Evolutionary conservation across 2,329 filamentous ascomycete species (phyloP), one percentile per base, ranked within the genome.

Genomic region (Blastomyces parvus): DNA sequence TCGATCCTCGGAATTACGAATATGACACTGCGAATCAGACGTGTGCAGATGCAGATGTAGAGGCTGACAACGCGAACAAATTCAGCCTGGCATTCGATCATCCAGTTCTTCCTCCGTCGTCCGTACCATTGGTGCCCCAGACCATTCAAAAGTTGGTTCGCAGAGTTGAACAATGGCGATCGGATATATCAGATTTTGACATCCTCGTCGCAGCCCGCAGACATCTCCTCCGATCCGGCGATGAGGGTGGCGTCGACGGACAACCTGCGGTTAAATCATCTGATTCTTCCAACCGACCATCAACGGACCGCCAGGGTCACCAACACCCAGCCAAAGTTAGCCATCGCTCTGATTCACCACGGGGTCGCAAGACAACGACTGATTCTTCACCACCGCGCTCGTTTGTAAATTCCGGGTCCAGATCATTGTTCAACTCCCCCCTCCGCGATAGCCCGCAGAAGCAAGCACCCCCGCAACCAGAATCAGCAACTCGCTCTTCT

Each of bases 141-240:
- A 78, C 86, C 27, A 74, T 92, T 0, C 82, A 85, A 66, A 76
- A 74, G 7, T 80, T 92, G 0, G 81, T 84, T 13, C 81, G 84
- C 30, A 85, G 90, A 70, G 82, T 89, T 14, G 74, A 79, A 17
- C 77, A 77, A 0, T 91, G 88, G 77, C 83, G 85, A 61, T 78
- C 79, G 57, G 82, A 84, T 6, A 82, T 92, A 7, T 84, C 88
- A 0, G 84, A 89, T 46, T 92, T 91, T 70, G 86, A 90, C 60
- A 85, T 88, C 46, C 80, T 91, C 2, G 77, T 91, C 3, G 72
- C 86, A 82, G 75, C 86, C 82, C 73, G 85, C 81, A 70, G 72
- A 14, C 72, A 77, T 57, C 63, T 78, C 1, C 70, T 78, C 4
- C 74, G 76, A 57, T 69, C 70, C 7, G 72, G 72, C 7, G 71